Evolutionary conservation across 805 yeast species (phyloP).

Genomic region (Ogataea naganishii): DNA sequence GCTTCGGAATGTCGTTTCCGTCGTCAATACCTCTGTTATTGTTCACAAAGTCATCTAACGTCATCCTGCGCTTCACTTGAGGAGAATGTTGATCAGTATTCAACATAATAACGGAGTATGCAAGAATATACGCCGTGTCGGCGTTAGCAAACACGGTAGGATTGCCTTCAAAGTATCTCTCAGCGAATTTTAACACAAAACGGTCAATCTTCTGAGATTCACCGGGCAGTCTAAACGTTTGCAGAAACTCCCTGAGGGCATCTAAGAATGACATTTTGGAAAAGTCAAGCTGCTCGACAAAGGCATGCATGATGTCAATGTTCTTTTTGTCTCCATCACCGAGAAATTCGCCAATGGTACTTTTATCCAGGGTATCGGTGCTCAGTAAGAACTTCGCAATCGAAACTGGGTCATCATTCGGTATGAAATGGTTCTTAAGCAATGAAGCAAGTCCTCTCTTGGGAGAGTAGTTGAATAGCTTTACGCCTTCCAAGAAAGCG

Average conservation of each 20-base stretch:
- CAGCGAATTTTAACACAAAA: constrained; percentile 94
- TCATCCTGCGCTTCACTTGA: constrained; percentile 82
- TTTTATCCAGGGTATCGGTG: constrained; percentile 69
- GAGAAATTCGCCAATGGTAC: constrained; percentile 80
- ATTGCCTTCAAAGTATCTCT: constrained; percentile 80
- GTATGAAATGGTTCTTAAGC: constrained; percentile 54
- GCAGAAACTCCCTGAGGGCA: constrained; percentile 78
- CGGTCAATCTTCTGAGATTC: constrained; percentile 98
- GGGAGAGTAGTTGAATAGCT: constrained; percentile 78
- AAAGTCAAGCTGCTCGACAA: constrained; percentile 84
- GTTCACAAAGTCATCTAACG: constrained; percentile 73
- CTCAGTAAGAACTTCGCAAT: constrained; percentile 68
- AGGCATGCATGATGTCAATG: constrained; percentile 83
- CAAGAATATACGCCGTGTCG: constrained; percentile 86
- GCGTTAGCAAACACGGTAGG: constrained; percentile 86
- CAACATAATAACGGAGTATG: constrained; percentile 86
- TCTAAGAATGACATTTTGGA: constrained; percentile 62
- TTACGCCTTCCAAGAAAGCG: constrained; percentile 67
- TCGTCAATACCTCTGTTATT: constrained; percentile 93
- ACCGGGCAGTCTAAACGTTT: constrained; percentile 90
- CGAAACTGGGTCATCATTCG: constrained; percentile 48
- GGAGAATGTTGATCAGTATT: constrained; percentile 92
- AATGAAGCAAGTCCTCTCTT: constrained; percentile 66
- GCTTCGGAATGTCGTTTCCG: constrained; percentile 73
- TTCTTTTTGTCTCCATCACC: constrained; percentile 83